phyloP scores from a whole-genome alignment of 768 basidiomycete genomes.

The Suillus weaverae region DNA sequence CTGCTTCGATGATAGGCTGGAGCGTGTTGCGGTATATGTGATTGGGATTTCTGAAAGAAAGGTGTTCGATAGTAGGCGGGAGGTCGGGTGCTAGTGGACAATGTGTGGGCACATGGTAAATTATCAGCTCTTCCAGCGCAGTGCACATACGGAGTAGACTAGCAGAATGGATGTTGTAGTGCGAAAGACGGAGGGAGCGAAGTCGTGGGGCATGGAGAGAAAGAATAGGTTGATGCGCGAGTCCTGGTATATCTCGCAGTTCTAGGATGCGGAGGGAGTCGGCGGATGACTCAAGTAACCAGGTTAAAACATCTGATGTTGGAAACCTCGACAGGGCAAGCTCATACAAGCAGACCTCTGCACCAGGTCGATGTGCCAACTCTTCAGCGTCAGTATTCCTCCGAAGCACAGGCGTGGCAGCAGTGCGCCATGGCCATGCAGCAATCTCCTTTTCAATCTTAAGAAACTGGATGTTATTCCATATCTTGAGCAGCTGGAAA shows the following conservation, averaged over 20 bases:
- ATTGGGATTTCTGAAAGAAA: constrained; percentile 32
- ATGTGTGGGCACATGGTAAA: constrained; percentile 37
- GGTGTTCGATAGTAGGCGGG: constrained; percentile 40
- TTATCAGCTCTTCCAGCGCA: constrained; percentile 40
- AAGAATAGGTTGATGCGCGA: constrained; percentile 21
- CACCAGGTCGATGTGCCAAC: constrained; percentile 6
- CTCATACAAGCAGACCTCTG: constrained; percentile 38
- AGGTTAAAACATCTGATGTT: constrained; percentile 31
- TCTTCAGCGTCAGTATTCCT: neutral
- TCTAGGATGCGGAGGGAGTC: constrained; percentile 40
- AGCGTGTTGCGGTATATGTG: constrained; percentile 20
- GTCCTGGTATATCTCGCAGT: constrained; percentile 34
- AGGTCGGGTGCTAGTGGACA: constrained; percentile 33
- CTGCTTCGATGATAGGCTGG: constrained; percentile 29
- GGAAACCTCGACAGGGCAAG: constrained; percentile 39
- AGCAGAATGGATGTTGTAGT: constrained; percentile 32
- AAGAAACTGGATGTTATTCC: constrained; percentile 39
- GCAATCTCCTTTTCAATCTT: constrained; percentile 39
- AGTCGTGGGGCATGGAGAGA: constrained; percentile 32
- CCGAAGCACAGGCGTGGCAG: constrained; percentile 15
- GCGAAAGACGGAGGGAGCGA: constrained; percentile 44
- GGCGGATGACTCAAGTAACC: constrained; percentile 40
- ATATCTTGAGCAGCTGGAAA: constrained; percentile 41
- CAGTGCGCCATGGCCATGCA: constrained; percentile 31
- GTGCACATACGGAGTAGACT: constrained; percentile 38